Base-by-base conservation (phyloP, 495 filamentous ascomycete species). In the Daldinia decipiens region DNA sequence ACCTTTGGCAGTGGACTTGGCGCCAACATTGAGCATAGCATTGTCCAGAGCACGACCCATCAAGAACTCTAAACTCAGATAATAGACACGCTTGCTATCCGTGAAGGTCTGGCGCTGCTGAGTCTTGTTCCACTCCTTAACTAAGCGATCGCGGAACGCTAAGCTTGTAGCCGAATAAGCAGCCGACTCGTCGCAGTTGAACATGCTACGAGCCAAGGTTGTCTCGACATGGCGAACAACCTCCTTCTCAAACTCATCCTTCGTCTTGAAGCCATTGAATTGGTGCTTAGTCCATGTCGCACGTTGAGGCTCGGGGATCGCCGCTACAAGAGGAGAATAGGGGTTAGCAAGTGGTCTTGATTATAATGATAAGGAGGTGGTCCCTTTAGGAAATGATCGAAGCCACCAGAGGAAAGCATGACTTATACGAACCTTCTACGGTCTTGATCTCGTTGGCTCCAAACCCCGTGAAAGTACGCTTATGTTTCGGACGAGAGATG, bases 41-140 rank as follows among this genome's bases (percentile, higher is more conserved):
- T 99, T 99, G 81, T 99, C 95, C 72, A 99, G 81, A 36, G 95
- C 91, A 72, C 95, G 85, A 26, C 95, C 95, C 95, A 99, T 99
- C 64, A 99, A 82, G 74, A 99, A 99, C 77, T 99, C 95, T 45
- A 99, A 87, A 32, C 93, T 97, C 45, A 99, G 85, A 78, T 99
- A 99, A 81, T 99, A 99, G 53, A 98, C 87, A 39, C 95, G 87
- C 85, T 99, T 99, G 79, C 89, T 90, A 73, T 97, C 96, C 29
- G 85, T 82, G 63, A 92, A 92, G 19, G 94, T 97, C 83, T 98
- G 95, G 59, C 90, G 90, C 81, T 99, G 95, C 79, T 98, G 96
- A 59, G 95, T 99, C 79, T 89, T 92, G 80, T 98, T 98, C 95
- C 95, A 99, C 62, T 96, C 92, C 70, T 95, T 92, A 73, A 98